Evolutionary conservation across 768 basidiomycete species (phyloP).

Genomic region (Russula earlei): DNA sequence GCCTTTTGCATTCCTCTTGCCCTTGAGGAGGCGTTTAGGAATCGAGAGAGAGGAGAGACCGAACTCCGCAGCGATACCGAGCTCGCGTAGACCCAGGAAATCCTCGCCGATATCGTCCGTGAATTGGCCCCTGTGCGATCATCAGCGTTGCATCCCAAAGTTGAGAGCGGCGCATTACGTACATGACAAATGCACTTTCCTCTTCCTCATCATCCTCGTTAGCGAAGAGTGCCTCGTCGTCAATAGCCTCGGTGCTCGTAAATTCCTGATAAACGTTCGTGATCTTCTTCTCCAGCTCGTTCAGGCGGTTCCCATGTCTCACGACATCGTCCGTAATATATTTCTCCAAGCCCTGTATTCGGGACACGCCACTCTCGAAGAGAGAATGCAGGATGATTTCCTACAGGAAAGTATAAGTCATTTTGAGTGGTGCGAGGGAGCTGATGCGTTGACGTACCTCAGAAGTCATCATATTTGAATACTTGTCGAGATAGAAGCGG

Average conservation of each 20-base stretch:
- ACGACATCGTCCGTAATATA: slow-evolving; percentile 87
- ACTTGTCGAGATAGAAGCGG: slow-evolving; percentile 72
- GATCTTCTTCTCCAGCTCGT: slow-evolving; percentile 81
- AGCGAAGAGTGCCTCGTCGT: slow-evolving; percentile 53
- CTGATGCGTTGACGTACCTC: slow-evolving; percentile 46
- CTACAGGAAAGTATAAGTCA: slow-evolving; percentile 33
- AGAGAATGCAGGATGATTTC: slow-evolving; percentile 90
- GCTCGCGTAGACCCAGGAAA: slow-evolving; percentile 79
- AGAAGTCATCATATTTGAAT: slow-evolving; percentile 66
- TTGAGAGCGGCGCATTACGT: slow-evolving; percentile 21
- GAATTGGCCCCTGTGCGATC: slow-evolving; percentile 60
- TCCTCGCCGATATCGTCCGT: slow-evolving; percentile 85
- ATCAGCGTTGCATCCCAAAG: slow-evolving; percentile 1
- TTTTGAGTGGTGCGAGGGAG: neutral
- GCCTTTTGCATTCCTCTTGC: slow-evolving; percentile 30
- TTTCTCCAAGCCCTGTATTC: slow-evolving; percentile 69
- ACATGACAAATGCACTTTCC: slow-evolving; percentile 59
- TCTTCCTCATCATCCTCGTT: slow-evolving; percentile 50
- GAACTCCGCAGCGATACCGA: slow-evolving; percentile 82
- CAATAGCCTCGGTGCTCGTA: slow-evolving; percentile 40
- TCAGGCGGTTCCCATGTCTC: slow-evolving; percentile 65
- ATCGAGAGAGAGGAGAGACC: slow-evolving; percentile 70
- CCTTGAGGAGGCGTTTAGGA: slow-evolving; percentile 69
- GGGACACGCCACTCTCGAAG: slow-evolving; percentile 79
- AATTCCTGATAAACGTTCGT: slow-evolving; percentile 70